phyloP scores from a whole-genome alignment of 495 filamentous ascomycete species.

The Neurospora sp. region DNA sequence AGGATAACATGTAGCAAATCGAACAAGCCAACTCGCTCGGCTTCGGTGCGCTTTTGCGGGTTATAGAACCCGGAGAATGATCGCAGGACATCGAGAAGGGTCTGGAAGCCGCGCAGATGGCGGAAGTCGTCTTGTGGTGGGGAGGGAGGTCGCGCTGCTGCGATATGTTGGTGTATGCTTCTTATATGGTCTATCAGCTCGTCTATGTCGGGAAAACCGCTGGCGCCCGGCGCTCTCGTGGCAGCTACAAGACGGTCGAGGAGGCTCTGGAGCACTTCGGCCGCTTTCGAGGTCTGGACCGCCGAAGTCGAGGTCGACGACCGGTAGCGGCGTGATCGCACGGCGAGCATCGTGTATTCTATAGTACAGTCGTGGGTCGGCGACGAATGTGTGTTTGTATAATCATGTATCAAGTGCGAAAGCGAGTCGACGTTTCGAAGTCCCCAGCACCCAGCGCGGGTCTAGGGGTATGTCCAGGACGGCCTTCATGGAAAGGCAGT shows the following conservation, averaged over 20 bases:
- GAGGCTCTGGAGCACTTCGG: conserved; percentile 48
- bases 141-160: conserved; percentile 31
- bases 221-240: conserved; percentile 7
- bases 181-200: conserved; percentile 30
- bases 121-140: conserved; percentile 69
- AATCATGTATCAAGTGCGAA: conserved; percentile 13
- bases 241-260: conserved; percentile 41
- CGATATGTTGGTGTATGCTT: conserved; percentile 37
- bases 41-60: conserved; percentile 43
- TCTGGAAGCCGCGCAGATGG: conserved; percentile 68
- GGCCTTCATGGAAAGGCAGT: conserved; percentile 16
- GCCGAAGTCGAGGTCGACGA: conserved; percentile 53
- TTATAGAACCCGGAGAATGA: conserved; percentile 65
- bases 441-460: conserved; percentile 22
- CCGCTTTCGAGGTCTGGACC: conserved; percentile 43
- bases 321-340: conserved; percentile 43
- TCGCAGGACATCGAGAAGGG: conserved; percentile 54
- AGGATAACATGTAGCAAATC: conserved; percentile 61
- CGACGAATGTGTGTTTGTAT: conserved; percentile 10
- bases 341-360: conserved; percentile 28
- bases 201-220: conserved; percentile 32
- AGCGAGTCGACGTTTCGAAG: not conserved
- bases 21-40: conserved; percentile 53
- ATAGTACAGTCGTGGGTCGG: not conserved
- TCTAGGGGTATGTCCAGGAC: conserved; percentile 7